Percentiles rank a stretch among this genome's conserved stretches.
These are phyloP conservation scores for Phaffia rhodozyma DNA, from an alignment of 1,284 basidiomycete species.

Conservation along the genomic window DNA sequence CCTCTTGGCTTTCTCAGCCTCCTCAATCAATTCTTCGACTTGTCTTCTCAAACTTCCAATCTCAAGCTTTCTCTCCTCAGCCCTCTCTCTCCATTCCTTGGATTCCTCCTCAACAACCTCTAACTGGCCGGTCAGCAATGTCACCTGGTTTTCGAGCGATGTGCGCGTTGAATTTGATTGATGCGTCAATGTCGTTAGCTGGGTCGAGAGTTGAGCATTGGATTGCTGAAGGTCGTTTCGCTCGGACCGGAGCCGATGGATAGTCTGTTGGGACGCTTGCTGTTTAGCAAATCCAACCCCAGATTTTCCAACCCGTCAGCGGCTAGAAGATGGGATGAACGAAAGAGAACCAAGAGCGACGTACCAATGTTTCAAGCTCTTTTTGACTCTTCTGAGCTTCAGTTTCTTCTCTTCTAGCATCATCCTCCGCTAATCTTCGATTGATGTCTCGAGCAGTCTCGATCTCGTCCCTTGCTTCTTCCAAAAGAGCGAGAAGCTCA, in stretches of 20 bases:
- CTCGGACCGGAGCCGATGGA: neutral
- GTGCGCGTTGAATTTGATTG: neutral
- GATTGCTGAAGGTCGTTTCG: neutral
- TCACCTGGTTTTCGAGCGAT: constrained; percentile 20
- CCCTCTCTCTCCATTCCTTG: neutral
- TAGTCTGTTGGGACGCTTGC: neutral
- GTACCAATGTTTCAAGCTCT: constrained; percentile 1
- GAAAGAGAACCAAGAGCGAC: neutral
- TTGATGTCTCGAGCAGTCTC: constrained; percentile 9
- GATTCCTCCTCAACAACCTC: constrained; percentile 25
- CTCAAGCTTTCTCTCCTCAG: constrained; percentile 18
- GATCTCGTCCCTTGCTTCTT: constrained; percentile 2
- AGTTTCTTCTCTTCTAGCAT: neutral
- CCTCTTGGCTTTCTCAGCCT: constrained; percentile 29
- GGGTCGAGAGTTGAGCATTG: neutral
- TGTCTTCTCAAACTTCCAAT: constrained; percentile 27
- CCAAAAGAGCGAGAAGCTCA: constrained; percentile 6
- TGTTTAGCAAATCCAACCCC: neutral
- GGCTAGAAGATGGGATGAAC: too few relatives aligned
- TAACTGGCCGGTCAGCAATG: constrained; percentile 22
- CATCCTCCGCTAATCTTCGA: constrained; percentile 13
- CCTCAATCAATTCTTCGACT: constrained; percentile 28
- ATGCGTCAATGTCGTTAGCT: neutral
- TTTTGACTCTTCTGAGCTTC: neutral
- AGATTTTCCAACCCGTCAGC: too few relatives aligned